Evolutionary conservation across 495 filamentous ascomycete genomes (phyloP).

Genomic region (Apiosordaria backusii): DNA sequence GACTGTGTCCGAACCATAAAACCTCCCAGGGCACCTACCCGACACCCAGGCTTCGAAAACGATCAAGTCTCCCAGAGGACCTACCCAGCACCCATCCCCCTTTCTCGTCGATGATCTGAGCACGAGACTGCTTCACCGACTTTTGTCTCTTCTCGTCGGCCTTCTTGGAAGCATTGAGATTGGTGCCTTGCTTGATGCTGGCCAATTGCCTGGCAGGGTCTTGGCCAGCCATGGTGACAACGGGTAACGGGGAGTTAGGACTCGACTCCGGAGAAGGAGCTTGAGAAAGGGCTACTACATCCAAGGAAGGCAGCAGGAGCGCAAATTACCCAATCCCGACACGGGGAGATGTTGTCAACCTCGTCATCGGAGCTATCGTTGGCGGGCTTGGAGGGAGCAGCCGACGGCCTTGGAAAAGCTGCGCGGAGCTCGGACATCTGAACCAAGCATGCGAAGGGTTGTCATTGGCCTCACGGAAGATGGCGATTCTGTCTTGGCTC

Average conservation of each 20-base stretch:
- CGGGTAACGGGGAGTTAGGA: constrained; percentile 54
- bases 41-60: too few relatives aligned
- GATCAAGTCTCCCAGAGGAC: too few relatives aligned
- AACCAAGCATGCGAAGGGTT: too few relatives aligned
- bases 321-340: constrained; percentile 52
- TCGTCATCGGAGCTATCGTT: constrained; percentile 52
- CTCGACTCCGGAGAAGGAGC: constrained; percentile 45
- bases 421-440: too few relatives aligned
- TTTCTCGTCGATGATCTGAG: constrained; percentile 39
- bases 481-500: too few relatives aligned
- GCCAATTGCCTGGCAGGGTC: constrained; percentile 71
- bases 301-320: constrained; percentile 46
- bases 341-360: constrained; percentile 54
- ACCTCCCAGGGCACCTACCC: too few relatives aligned
- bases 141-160: constrained; percentile 59
- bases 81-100: too few relatives aligned
- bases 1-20: too few relatives aligned
- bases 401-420: too few relatives aligned
- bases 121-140: constrained; percentile 54
- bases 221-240: constrained; percentile 51
- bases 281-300: constrained; percentile 47
- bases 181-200: constrained; percentile 61
- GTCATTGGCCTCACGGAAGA: too few relatives aligned
- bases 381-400: constrained; percentile 13
- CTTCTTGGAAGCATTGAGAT: constrained; percentile 52